These are phyloP conservation scores for Barbarea vulgaris DNA, from an alignment of 345 rosid species.

Conservation along the genomic window DNA sequence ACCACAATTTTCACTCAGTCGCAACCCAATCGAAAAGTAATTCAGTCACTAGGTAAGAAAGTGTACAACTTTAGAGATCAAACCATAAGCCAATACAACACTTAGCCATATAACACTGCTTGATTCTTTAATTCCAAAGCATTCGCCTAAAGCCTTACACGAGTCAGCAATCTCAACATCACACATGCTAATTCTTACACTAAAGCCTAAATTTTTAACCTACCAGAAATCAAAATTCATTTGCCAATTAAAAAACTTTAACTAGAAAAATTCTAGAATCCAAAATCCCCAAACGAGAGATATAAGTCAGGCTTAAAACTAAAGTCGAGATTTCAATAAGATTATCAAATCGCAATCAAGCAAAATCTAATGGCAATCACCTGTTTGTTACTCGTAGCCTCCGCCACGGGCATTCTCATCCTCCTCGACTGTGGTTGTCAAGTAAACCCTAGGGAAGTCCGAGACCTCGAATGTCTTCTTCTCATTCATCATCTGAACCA, in stretches of 20 bases:
- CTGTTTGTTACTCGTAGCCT: conserved; percentile 61
- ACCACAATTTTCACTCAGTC: background rate
- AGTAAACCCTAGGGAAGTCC: conserved; percentile 78
- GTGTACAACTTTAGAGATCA: background rate
- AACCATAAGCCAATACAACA: conserved; percentile 11
- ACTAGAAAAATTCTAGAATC: background rate
- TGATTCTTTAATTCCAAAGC: background rate
- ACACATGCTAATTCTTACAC: conserved; percentile 3
- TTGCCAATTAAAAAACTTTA: background rate
- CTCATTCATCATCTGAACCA: conserved; percentile 77
- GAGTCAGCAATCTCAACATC: background rate
- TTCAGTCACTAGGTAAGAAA: background rate
- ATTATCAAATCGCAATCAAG: no score
- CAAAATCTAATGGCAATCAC: conserved; percentile 33
- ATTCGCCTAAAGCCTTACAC: background rate
- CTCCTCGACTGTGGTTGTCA: conserved; percentile 70
- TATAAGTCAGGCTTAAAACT: background rate
- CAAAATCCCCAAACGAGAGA: background rate
- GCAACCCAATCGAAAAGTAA: background rate
- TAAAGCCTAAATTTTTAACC: background rate
- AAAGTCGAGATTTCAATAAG: conserved; percentile 8
- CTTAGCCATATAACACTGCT: background rate
- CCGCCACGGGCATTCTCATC: conserved; percentile 62
- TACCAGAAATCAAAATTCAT: conserved; percentile 1
- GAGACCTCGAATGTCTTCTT: conserved; percentile 58